Evolutionary conservation across 257 asterid genomes (phyloP), one percentile per base, ranked within the genome.

Genomic region (Penstemon barbatus): DNA sequence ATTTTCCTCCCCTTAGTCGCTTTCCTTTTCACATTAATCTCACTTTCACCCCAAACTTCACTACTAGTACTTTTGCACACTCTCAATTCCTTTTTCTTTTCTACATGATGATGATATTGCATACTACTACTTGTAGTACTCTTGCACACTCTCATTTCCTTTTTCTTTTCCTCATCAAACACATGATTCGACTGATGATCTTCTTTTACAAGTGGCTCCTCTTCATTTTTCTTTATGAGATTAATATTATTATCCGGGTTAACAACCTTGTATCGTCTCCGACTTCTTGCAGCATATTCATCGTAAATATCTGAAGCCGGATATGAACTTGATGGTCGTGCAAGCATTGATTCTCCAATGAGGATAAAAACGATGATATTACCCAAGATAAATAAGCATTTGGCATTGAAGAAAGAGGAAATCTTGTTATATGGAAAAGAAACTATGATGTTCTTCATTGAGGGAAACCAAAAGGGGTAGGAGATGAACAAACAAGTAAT

Each of bases 401-500:
- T 82, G 11, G 77, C 65, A 15, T 77, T 66, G 72, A 77, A 62
- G 25, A 65, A 57, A 41, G 39, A 33, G 1, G 77, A 66, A 46
- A 77, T 5, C 6, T 36, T 10, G 5, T 7, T 52, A 25, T 25
- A 25, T 1, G 61, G 68, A 11, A 79, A n/a, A 57, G 75, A 66
- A 37, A 61, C 52, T 0, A 71, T n/a, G 11, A 65, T 46, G 48
- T 45, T 9, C 50, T 43, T 54, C 13, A 73, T 37, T 43, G 75
- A 74, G 25, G 81, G 83, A 57, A 77, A 58, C 75, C 82, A 82
- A 43, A 77, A 71, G 52, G 83, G 71, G 42, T 76, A 69, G 55
- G 78, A 57, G 36, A 82, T 75, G 72, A 82, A 74, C 62, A 82
- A 71, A 64, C 75, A 82, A 61, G 85, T 82, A 71, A 82, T 70